These are phyloP conservation scores for Cladosporium sp. DNA, from an alignment of 2,329 filamentous ascomycete species.

Conservation along the genomic window DNA sequence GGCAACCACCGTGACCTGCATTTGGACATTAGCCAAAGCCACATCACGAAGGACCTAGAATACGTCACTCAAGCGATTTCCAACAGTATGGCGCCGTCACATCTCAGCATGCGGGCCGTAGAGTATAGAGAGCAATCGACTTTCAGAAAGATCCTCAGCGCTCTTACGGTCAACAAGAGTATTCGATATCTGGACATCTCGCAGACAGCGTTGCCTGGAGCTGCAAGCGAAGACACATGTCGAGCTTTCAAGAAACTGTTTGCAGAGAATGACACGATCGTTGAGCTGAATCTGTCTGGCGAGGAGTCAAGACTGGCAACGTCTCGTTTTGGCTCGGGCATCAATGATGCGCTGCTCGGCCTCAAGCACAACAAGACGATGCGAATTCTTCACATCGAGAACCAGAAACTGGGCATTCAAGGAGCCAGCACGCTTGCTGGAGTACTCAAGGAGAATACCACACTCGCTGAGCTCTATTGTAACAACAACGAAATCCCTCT, in stretches of 20 bases:
- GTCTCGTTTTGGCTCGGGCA: conserved; percentile 67
- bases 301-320: conserved; percentile 72
- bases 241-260: conserved; percentile 65
- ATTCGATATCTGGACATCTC: conserved; percentile 69
- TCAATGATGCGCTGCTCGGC: conserved; percentile 66
- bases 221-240: conserved; percentile 68
- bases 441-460: conserved; percentile 65
- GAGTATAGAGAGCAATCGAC: conserved; percentile 68
- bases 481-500: conserved; percentile 72
- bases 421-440: conserved; percentile 70
- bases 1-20: conserved; percentile 58
- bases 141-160: conserved; percentile 64
- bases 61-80: conserved; percentile 56
- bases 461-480: conserved; percentile 67
- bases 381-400: conserved; percentile 64
- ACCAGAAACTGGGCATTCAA: conserved; percentile 69
- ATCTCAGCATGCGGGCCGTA: conserved; percentile 67
- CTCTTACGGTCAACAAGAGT: conserved; percentile 63
- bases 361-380: conserved; percentile 65
- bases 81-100: conserved; percentile 59
- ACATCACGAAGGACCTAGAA: conserved; percentile 56
- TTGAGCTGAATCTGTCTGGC: conserved; percentile 70
- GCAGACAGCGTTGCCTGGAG: conserved; percentile 68
- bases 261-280: conserved; percentile 65
- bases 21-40: conserved; percentile 66